phyloP scores from a whole-genome alignment of 164 flowering plant genomes.

The Buxus sempervirens region DNA sequence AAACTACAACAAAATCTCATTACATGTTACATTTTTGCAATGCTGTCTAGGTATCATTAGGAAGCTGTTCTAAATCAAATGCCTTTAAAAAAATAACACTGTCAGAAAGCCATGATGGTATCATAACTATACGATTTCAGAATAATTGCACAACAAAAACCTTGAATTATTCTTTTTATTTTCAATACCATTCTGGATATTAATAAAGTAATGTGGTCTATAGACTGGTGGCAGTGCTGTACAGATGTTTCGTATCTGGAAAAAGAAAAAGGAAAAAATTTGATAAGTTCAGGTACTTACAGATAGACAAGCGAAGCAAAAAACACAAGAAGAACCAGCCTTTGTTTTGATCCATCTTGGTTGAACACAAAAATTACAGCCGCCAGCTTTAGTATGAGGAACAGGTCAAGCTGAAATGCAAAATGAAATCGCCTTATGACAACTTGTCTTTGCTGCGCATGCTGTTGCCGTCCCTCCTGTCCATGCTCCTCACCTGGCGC shows the following conservation, averaged over 20 bases:
- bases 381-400: conserved; percentile 84
- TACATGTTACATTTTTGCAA: too few species aligned
- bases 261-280: neutral
- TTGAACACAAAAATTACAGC: conserved; percentile 88
- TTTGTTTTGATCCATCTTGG: conserved; percentile 95
- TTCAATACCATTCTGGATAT: too few species aligned
- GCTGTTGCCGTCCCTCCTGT: conserved; percentile 54
- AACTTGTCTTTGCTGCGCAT: conserved; percentile 68
- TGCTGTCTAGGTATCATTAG: too few species aligned
- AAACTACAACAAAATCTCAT: too few species aligned
- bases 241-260: neutral
- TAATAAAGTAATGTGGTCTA: neutral
- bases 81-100: too few species aligned
- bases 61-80: too few species aligned
- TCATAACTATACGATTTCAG: too few species aligned
- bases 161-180: too few species aligned
- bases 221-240: neutral
- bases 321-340: conserved; percentile 74
- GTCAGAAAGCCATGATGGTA: too few species aligned
- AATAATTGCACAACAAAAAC: too few species aligned
- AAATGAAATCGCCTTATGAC: conserved; percentile 85
- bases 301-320: conserved; percentile 72
- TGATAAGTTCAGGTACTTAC: conserved; percentile 46
- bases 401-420: conserved; percentile 83
- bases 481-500: conserved; percentile 52